Evolutionary conservation across 371 early-diverging fungal species (phyloP), one percentile per base, ranked within the genome.

Genomic region (Mortierella sp.): DNA sequence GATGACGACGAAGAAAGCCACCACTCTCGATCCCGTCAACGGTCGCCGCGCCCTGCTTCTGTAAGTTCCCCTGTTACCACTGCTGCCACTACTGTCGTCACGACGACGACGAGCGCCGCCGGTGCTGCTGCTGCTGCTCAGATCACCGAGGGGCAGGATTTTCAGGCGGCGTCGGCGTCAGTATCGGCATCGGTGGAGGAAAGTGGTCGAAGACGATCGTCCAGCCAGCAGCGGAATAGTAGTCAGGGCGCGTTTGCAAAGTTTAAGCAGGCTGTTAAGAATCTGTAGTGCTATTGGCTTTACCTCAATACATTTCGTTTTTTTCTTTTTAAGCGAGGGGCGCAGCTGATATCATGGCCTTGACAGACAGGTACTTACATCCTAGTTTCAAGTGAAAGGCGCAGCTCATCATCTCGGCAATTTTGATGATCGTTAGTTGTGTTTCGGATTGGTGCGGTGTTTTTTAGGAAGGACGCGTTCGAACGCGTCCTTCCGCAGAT

Each of bases 241-340:
- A 71, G 60, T 16, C 70, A 60, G 24, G 51, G 65, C 27, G 75
- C 77, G 65, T 77, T 82, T 82, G 74, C 77, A 18, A 82, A 82
- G 60, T 41, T 82, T 56, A 82, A 77, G 82, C 77, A 73, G 41
- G 82, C 75, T 1, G 82, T 82, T 27, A 82, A 82, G 65, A 82
- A 82, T 60, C 24, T 82, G 18, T 82, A 75, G 68, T 21, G 2
- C 10, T 21, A 1, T 38, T 11, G 24, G 16, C 14, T 5, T 24
- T 24, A 41, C 3, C 7, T 38, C 21, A 68, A 68, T 68, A 24
- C 10, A 68, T 10, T 68, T 41, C 27, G 12, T 12, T 18, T 35
- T 60, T 29, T 60, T 8, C 14, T 14, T 1, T 11, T 46, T 3
- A 46, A 18, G 21, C 16, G 51, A 48, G 21, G 21, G 18, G 27